A percentile compares a stretch with the other conserved stretches of the same genome.
These are phyloP conservation scores for Harrya chromipes DNA, from an alignment of 768 basidiomycete genomes.

Conservation along the genomic window DNA sequence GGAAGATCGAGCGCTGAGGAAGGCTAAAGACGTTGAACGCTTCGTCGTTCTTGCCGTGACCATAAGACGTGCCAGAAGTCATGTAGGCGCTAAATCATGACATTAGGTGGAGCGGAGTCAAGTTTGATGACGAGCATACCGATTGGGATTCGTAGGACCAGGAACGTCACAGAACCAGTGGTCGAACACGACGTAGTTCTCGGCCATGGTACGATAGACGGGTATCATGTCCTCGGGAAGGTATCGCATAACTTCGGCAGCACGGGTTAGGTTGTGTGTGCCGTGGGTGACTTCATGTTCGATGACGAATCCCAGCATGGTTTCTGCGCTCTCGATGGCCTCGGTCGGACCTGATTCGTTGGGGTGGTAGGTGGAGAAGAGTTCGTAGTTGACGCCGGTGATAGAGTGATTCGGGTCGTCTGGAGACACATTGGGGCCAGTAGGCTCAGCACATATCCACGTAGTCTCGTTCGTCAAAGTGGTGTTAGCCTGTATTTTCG, in stretches of 20 bases:
- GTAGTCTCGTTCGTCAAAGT: conserved; percentile 4
- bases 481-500: conserved; percentile 9
- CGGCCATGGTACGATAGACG: conserved; percentile 21
- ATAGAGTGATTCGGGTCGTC: conserved; percentile 26
- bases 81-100: conserved; percentile 19
- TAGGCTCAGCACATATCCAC: conserved; percentile 19
- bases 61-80: conserved; percentile 28
- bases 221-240: conserved; percentile 24
- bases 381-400: conserved; percentile 22
- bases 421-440: conserved; percentile 17
- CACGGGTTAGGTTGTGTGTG: conserved; percentile 12
- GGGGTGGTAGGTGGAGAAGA: conserved; percentile 23
- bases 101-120: not conserved
- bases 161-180: conserved; percentile 26
- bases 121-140: conserved; percentile 7
- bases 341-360: conserved; percentile 10
- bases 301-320: conserved; percentile 23
- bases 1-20: conserved; percentile 27
- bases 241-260: conserved; percentile 19
- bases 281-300: conserved; percentile 17
- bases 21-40: conserved; percentile 19
- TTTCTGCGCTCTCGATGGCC: conserved; percentile 1
- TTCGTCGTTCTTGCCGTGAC: conserved; percentile 18
- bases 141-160: conserved; percentile 26
- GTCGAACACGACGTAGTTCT: conserved; percentile 25